Evolutionary conservation across 305 asterid species (phyloP).

Genomic region (Petunia hybrid): DNA sequence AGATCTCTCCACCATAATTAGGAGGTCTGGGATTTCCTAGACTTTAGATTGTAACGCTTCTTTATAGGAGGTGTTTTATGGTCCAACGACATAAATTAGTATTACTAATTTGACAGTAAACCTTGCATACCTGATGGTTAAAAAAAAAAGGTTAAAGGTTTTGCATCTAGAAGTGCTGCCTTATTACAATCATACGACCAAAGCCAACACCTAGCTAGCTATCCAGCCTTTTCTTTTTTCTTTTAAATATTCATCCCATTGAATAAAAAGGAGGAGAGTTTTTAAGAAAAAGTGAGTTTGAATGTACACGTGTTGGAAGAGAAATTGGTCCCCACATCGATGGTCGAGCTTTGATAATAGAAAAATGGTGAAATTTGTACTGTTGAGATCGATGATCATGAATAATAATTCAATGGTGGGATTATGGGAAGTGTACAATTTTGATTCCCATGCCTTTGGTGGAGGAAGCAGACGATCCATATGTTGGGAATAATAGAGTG

Average conservation of each 20-base stretch:
- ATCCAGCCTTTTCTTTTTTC: constrained; percentile 19
- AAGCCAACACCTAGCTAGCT: constrained; percentile 1
- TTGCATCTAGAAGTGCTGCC: constrained; percentile 39
- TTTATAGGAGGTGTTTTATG: neutral
- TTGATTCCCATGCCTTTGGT: constrained; percentile 43
- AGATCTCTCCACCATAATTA: too few relatives aligned
- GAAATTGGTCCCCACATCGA: constrained; percentile 57
- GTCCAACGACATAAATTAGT: too few relatives aligned
- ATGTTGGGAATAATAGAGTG: constrained; percentile 44
- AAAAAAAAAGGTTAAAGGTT: neutral
- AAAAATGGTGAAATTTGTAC: constrained; percentile 16
- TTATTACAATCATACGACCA: constrained; percentile 46
- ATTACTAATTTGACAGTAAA: too few relatives aligned
- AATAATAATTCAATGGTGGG: neutral
- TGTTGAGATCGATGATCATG: constrained; percentile 2
- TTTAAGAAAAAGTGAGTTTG: neutral
- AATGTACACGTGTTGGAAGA: constrained; percentile 43
- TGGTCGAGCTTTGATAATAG: constrained; percentile 42
- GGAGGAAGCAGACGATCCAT: constrained; percentile 50
- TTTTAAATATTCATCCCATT: constrained; percentile 7
- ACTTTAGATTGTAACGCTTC: neutral
- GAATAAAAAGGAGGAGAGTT: neutral
- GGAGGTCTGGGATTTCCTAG: neutral
- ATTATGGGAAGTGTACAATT: constrained; percentile 26
- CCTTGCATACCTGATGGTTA: too few relatives aligned